phyloP scores from a whole-genome alignment of 768 basidiomycete genomes.

The Gyrodon lividus region DNA sequence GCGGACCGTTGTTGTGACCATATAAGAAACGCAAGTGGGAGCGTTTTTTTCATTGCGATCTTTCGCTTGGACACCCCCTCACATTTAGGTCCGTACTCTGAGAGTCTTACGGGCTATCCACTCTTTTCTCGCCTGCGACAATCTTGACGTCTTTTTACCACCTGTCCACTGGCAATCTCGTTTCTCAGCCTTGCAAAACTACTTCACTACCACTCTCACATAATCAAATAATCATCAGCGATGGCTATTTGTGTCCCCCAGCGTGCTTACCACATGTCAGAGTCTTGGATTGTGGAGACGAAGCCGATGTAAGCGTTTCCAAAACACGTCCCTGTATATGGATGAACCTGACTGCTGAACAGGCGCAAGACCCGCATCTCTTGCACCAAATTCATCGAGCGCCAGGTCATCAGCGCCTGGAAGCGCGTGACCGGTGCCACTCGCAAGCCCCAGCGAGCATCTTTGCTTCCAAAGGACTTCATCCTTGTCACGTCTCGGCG shows the following conservation, averaged over 20 bases:
- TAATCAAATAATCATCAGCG: constrained; percentile 10
- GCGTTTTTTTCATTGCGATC: not conserved
- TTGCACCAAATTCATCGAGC: constrained; percentile 50
- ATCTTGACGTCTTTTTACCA: constrained; percentile 1
- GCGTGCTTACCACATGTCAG: constrained; percentile 18
- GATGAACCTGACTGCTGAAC: not conserved
- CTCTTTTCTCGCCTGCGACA: constrained; percentile 30
- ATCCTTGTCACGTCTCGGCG: constrained; percentile 57
- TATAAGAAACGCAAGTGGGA: constrained; percentile 19
- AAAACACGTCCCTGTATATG: not conserved
- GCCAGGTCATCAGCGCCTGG: constrained; percentile 60
- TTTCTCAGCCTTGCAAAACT: not conserved
- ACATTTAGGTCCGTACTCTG: constrained; percentile 17
- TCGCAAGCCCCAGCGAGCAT: constrained; percentile 51
- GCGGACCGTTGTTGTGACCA: constrained; percentile 14
- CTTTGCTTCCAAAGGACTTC: constrained; percentile 58
- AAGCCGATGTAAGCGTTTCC: constrained; percentile 22
- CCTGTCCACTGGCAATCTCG: not conserved
- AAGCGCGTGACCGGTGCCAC: constrained; percentile 56
- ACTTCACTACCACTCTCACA: not conserved
- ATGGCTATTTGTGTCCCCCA: constrained; percentile 6
- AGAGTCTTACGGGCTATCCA: constrained; percentile 21
- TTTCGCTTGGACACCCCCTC: not conserved
- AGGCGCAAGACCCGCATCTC: constrained; percentile 31
- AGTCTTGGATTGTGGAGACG: constrained; percentile 26